These are phyloP conservation scores for Ramalina peruviana DNA, from an alignment of 495 filamentous ascomycete species.

Conservation along the genomic window DNA sequence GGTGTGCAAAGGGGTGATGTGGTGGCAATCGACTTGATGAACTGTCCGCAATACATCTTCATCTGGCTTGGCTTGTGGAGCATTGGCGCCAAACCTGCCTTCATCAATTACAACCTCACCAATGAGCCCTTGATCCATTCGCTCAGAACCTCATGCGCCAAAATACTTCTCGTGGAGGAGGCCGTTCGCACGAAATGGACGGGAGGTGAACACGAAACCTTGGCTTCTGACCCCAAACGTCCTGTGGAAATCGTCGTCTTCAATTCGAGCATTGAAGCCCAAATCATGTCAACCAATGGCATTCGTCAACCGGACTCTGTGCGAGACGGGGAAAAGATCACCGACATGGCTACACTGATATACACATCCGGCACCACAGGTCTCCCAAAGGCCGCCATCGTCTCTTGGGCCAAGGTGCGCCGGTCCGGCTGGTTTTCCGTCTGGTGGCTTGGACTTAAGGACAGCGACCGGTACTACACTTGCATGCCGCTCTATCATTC, in stretches of 20 bases:
- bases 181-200: conserved; percentile 43
- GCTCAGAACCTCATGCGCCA: conserved; percentile 52
- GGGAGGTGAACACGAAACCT: conserved; percentile 28
- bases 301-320: conserved; percentile 48
- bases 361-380: conserved; percentile 87
- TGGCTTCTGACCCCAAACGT: conserved; percentile 29
- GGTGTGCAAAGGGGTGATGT: conserved; percentile 62
- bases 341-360: conserved; percentile 60
- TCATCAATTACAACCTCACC: conserved; percentile 85
- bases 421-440: conserved; percentile 38
- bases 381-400: conserved; percentile 77
- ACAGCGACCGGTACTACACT: conserved; percentile 68
- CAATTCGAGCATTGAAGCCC: conserved; percentile 45
- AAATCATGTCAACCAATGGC: conserved; percentile 41
- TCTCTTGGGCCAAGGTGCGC: conserved; percentile 60
- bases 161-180: conserved; percentile 62
- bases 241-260: conserved; percentile 48
- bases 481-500: conserved; percentile 94
- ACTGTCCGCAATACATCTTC: conserved; percentile 71
- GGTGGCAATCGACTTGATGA: conserved; percentile 81
- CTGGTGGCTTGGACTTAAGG: conserved; percentile 39
- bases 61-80: conserved; percentile 78
- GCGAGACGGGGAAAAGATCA: conserved; percentile 34
- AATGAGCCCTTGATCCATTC: conserved; percentile 69
- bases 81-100: conserved; percentile 77